These are phyloP conservation scores for Vachellia pachyceras DNA, from an alignment of 306 rosid genomes.

Conservation along the genomic window DNA sequence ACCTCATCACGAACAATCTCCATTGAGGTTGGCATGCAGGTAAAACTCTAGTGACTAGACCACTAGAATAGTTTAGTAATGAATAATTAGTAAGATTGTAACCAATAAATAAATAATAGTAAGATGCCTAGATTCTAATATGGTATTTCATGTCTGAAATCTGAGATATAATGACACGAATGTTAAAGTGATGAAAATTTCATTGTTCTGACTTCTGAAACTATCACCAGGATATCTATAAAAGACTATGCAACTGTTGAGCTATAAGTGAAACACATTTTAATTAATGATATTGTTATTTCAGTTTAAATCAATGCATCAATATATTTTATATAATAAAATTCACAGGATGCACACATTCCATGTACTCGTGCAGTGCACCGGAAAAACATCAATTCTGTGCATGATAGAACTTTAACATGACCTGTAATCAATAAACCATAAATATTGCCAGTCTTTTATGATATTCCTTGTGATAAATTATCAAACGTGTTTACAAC, in stretches of 20 bases:
- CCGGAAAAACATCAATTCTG: no score
- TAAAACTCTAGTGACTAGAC: slow-evolving; percentile 31
- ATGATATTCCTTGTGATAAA: no score
- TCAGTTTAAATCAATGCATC: not conserved
- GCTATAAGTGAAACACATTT: not conserved
- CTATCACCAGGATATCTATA: not conserved
- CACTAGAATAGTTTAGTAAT: not conserved
- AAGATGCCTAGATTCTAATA: not conserved
- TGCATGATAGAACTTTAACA: not conserved
- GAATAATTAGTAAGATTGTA: not conserved
- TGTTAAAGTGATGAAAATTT: not conserved
- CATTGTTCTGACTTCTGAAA: not conserved
- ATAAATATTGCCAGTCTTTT: not conserved
- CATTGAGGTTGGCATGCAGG: slow-evolving; percentile 96
- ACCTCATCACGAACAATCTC: slow-evolving; percentile 82
- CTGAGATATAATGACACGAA: not conserved
- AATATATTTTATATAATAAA: no score
- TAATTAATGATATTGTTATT: not conserved
- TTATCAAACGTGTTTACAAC: no score
- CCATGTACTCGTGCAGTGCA: no score
- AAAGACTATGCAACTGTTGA: not conserved
- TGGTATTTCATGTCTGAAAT: not conserved
- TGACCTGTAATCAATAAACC: not conserved
- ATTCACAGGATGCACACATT: not conserved
- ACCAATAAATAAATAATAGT: not conserved